These are phyloP conservation scores for Barnettozyma hawaiiensis DNA, from an alignment of 1,139 yeast species.

Conservation along the genomic window DNA sequence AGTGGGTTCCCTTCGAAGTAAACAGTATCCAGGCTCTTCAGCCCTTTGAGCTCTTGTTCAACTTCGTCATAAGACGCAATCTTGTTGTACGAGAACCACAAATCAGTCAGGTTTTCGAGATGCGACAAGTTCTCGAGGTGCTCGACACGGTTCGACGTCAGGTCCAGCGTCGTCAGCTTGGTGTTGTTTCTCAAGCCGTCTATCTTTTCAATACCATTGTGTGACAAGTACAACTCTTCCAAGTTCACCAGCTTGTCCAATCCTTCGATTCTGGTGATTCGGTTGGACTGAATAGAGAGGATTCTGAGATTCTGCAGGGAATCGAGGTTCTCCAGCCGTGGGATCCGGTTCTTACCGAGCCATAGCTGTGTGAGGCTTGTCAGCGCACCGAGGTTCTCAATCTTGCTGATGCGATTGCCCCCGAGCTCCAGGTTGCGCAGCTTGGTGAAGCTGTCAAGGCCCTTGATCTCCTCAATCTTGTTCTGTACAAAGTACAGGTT, in stretches of 20 bases:
- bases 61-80: constrained; percentile 66
- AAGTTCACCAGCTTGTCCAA: constrained; percentile 63
- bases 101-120: constrained; percentile 67
- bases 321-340: constrained; percentile 56
- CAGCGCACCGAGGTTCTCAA: constrained; percentile 47
- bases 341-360: constrained; percentile 86
- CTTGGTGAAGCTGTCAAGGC: constrained; percentile 52
- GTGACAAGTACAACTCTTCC: constrained; percentile 85
- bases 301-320: constrained; percentile 62
- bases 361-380: constrained; percentile 68
- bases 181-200: constrained; percentile 72
- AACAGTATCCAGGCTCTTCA: constrained; percentile 74
- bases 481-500: constrained; percentile 86
- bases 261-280: constrained; percentile 75
- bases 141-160: constrained; percentile 66
- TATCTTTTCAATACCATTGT: constrained; percentile 69
- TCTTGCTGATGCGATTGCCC: constrained; percentile 71
- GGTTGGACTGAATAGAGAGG: constrained; percentile 84
- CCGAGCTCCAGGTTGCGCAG: constrained; percentile 81
- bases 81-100: constrained; percentile 87
- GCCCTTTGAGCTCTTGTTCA: constrained; percentile 54
- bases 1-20: constrained; percentile 95
- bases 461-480: constrained; percentile 68
- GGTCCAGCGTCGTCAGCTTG: constrained; percentile 71
- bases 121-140: constrained; percentile 62